Conservation (phyloP, 495 filamentous ascomycete genomes). For the Penicillium manginii region DNA sequence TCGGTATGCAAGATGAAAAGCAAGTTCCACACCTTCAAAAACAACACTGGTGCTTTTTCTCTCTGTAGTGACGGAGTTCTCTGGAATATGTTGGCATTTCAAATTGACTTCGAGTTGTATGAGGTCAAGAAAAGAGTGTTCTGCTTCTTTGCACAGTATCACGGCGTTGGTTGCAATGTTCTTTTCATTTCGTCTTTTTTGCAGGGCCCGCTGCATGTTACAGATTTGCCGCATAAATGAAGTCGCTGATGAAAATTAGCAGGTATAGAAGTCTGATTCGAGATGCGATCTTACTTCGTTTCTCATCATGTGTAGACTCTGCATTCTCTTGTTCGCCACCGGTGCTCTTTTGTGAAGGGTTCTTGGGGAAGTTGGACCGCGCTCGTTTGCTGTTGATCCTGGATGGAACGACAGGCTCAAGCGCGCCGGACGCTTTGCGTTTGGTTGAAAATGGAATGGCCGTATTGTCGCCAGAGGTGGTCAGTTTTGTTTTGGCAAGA, state of each 20-base stretch:
- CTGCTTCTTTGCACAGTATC: slow-evolving; percentile 32
- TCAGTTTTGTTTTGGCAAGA: slow-evolving; percentile 22
- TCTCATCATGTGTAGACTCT: slow-evolving; percentile 1
- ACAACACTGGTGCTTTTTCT: slow-evolving; percentile 20
- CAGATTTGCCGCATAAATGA: slow-evolving; percentile 41
- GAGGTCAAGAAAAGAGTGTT: slow-evolving; percentile 22
- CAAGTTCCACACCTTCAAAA: slow-evolving; percentile 25
- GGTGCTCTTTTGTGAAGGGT: not conserved
- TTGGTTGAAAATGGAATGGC: slow-evolving; percentile 22
- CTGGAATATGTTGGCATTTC: not conserved
- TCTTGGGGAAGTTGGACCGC: not conserved
- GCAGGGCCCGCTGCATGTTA: slow-evolving; percentile 36
- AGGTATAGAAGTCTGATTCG: not conserved
- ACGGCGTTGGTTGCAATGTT: slow-evolving; percentile 29
- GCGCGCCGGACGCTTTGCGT: slow-evolving; percentile 20
- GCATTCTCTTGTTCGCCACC: not conserved
- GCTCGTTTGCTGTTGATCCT: not conserved
- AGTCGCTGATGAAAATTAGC: slow-evolving; percentile 3
- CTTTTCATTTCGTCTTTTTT: slow-evolving; percentile 27
- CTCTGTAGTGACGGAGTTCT: not conserved
- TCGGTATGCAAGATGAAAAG: slow-evolving; percentile 31
- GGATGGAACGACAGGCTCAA: not conserved
- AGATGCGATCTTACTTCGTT: not conserved
- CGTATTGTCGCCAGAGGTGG: slow-evolving; percentile 1
- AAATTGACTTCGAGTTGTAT: slow-evolving; percentile 6